Conservation (phyloP, 1,139 yeast genomes). For the Yamadazyma atmosphaerica region DNA sequence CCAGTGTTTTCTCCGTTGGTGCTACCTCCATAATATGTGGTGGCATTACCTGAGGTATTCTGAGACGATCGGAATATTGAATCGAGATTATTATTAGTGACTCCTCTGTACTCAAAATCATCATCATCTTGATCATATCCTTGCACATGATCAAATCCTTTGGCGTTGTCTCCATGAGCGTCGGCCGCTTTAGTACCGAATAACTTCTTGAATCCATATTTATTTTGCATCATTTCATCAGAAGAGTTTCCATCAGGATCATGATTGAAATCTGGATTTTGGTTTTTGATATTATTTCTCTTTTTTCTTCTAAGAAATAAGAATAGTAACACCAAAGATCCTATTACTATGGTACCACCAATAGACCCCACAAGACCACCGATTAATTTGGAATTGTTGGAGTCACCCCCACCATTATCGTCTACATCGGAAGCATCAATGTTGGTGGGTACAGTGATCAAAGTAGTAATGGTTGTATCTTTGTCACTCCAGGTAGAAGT, state of each 20-base stretch:
- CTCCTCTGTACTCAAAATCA: constrained; percentile 48
- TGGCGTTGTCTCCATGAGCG: constrained; percentile 10
- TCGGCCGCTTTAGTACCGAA: constrained; percentile 26
- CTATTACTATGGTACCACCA: constrained; percentile 47
- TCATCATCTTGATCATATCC: constrained; percentile 19
- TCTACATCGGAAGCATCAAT: constrained; percentile 11
- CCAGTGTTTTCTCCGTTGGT: constrained; percentile 17
- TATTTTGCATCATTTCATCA: constrained; percentile 9
- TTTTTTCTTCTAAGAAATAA: constrained; percentile 36
- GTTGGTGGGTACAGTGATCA: constrained; percentile 41
- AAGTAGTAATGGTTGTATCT: constrained; percentile 45
- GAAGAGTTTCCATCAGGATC: constrained; percentile 18
- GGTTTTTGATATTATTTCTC: constrained; percentile 35
- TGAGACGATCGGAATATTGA: constrained; percentile 36
- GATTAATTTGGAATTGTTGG: constrained; percentile 38
- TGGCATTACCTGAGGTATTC: constrained; percentile 24
- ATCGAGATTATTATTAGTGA: constrained; percentile 47
- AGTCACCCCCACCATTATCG: constrained; percentile 17
- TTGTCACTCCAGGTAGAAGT: constrained; percentile 29
- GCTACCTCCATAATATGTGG: constrained; percentile 13
- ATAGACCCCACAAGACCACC: constrained; percentile 52
- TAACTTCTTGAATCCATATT: constrained; percentile 30
- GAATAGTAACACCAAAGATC: constrained; percentile 37
- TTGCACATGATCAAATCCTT: constrained; percentile 13
- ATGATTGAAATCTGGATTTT: constrained; percentile 47